Percentiles rank a stretch among this genome's conserved stretches.
Evolutionary conservation across 192 early-diverging fungal genomes (phyloP).

Genomic region (Coemansia sp.): DNA sequence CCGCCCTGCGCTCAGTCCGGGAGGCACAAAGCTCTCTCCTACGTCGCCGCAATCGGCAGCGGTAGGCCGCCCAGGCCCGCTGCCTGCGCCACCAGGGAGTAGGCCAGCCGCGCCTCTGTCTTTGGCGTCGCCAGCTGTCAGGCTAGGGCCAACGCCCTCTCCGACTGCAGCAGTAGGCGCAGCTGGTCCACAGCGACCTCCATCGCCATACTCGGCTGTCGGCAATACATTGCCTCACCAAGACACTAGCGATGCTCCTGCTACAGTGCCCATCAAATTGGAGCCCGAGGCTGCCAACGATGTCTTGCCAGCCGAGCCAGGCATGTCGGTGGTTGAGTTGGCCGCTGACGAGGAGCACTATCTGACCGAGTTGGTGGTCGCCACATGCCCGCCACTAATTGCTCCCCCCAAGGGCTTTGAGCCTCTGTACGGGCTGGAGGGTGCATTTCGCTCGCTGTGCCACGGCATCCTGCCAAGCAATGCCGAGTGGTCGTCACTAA

Average conservation of each 20-base stretch:
- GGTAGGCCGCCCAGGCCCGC: neutral
- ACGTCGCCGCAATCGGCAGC: neutral
- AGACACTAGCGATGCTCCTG: neutral
- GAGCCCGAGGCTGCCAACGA: neutral
- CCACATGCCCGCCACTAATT: constrained; percentile 28
- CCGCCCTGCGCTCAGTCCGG: constrained; percentile 8
- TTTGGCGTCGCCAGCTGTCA: neutral
- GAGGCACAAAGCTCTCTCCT: neutral
- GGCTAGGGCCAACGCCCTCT: constrained; percentile 1
- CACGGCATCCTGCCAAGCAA: constrained; percentile 44
- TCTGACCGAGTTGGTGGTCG: constrained; percentile 39
- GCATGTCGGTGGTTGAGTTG: neutral
- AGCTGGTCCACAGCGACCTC: neutral
- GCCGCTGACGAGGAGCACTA: constrained; percentile 24
- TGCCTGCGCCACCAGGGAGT: neutral
- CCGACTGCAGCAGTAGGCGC: neutral
- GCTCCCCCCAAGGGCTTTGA: constrained; percentile 34
- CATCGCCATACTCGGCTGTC: neutral
- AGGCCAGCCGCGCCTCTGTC: constrained; percentile 4
- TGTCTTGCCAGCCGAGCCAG: neutral
- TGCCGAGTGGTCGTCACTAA: constrained; percentile 56
- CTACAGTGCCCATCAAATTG: neutral
- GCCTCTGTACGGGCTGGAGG: constrained; percentile 30
- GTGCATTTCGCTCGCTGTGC: constrained; percentile 47
- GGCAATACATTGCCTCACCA: neutral